Base-by-base conservation (phyloP, 2,329 filamentous ascomycete genomes). In the Pseudogymnoascus destructans region DNA sequence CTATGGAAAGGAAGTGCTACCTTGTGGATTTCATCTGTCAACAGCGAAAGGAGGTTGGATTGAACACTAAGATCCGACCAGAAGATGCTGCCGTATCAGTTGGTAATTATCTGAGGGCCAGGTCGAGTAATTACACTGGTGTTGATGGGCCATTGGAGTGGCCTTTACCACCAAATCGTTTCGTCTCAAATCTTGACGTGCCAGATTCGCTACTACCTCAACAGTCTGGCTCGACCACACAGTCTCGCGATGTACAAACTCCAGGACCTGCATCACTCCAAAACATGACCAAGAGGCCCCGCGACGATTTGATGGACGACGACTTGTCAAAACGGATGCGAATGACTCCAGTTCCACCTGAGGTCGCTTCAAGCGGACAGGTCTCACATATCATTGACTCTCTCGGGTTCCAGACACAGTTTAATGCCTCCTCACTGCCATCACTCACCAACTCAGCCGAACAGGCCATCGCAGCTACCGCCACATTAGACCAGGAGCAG, bases 11-110 rank as follows among this genome's bases (percentile, higher is more conserved):
- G 25, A 66, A 62, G 42, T 54, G 62, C 15, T 54, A 57, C 36
- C 35, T 70, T 11, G 60, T 67, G 13, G 61, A 61, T 35, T 66
- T 60, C 33, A 49, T 68, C 42, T 54, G 57, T 17, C 63, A 66
- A 42, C 61, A 64, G 8, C 54, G 59, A 49, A 63, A 63, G 13
- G 36, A 59, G 15, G 61, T 65, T 7, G 68, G 67, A 8, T 57
- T 13, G 59, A 62, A 19, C 15, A 46, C 23, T 61, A 64, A 56
- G 61, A 40, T 8, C 35, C 57, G 25, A 23, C 66, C 67, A 19
- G 58, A 64, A 27, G 57, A 60, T 13, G 62, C 68, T 1, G 68
- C 66, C n/a, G 58, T 46, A 33, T 52, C 32, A 25, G 58, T 66
- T 54, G 65, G 66, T 3, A 55, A 59, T 6, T 70, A 62, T 59